Base-by-base conservation (phyloP, 805 yeast genomes). In the Lipomyces orientalis region DNA sequence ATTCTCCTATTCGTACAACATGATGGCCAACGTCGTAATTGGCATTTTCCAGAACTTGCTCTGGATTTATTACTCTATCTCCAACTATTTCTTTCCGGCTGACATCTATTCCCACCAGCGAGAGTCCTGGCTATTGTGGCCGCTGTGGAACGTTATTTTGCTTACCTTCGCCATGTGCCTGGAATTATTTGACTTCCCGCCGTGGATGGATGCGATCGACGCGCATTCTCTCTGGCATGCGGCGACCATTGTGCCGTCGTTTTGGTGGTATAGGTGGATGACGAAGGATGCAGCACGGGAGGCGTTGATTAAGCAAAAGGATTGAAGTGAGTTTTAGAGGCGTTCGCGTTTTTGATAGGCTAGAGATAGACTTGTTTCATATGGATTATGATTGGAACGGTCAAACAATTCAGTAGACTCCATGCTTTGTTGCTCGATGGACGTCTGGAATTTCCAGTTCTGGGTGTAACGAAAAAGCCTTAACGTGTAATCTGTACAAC, bases 221-320 rank as follows among this genome's bases (percentile, higher is more conserved):
- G 97, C 97, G 0, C 99, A 95, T 78, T 87, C 97, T 0, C 75
- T 94, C 52, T 95, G 99, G 99, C 99, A 95, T 77, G 83, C 90
- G 34, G 86, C 91, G 25, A 95, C 99, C 0, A 87, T 93, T 1
- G 77, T 91, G 75, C 98, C 98, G 0, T 87, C 94, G 0, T 79
- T 86, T 66, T 84, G 85, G 68, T 86, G 97, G 86, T 93, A 90
- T 76, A 85, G 84, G 64, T 83, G 83, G 78, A 77, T 81, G 78
- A 59, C 61, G 39, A 64, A 66, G 57, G 84, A 81, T 65, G 67
- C 71, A n/a, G 58, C 59, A 33, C 51, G 35, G n/a, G 71, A 66
- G 61, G 62, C 65, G n/a, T 61, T 59, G 3, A 33, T 34, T 22
- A 64, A 69, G 58, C 58, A 19, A 31, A 66, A 63, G 68, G 52